Base-by-base conservation (phyloP, 108 stramenopile species). In the Epithemia pelagica region DNA sequence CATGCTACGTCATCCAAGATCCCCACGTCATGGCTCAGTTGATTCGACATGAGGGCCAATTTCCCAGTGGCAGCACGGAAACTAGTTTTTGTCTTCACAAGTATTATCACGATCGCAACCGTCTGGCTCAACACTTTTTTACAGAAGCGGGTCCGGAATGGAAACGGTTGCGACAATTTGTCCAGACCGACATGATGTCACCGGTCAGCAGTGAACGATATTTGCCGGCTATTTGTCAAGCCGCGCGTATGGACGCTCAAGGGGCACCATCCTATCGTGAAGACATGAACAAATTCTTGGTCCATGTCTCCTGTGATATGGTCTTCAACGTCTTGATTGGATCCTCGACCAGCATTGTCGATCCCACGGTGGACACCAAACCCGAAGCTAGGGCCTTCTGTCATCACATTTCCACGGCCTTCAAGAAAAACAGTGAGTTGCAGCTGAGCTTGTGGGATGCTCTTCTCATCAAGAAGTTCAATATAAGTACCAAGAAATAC, bases 21-120 rank as follows among this genome's bases (percentile, higher is more conserved):
- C 71, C 75, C 19, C 66, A 72, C 19, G 71, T 71, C 61, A 70
- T 76, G 63, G 56, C 56, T 29, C 71, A 72, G 59, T 70, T 76
- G 15, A 32, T 76, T 0, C 21, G 71, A 28, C n/a, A 61, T 21
- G 72, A 73, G 55, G 72, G 72, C 26, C 26, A 64, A 24, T 54
- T 26, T 56, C 67, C 75, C 5, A 10, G 10, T 46, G 37, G 37
- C 10, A 5, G 10, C 37, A 10, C 10, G 10, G 10, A 46, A 46
- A 10, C 15, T 15, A 46, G 5, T 46, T 46, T 46, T 15, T 10
- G 37, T 46, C 5, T 46, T 46, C 15, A 10, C 37, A 46, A 46
- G 15, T 46, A 46, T 15, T 46, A 10, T 5, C 5, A 46, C 15
- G 37, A 46, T 15, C 15, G 37, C 5, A 46, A 46, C 15, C 37